phyloP scores from a whole-genome alignment of 805 yeast genomes.

The Yarrowia osloensis region DNA sequence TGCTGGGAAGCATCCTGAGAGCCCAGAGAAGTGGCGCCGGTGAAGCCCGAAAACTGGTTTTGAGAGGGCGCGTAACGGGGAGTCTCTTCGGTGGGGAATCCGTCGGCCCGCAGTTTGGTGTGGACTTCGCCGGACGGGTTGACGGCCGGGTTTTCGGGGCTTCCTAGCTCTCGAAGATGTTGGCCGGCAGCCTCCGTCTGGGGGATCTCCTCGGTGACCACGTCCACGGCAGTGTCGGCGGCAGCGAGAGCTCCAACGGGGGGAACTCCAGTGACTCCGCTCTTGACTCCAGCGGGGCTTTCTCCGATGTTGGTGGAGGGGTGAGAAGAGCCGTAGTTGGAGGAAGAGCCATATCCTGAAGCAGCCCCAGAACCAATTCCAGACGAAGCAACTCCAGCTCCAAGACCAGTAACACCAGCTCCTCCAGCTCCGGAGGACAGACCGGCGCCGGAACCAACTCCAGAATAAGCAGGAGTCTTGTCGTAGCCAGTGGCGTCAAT shows the following conservation, averaged over 20 bases:
- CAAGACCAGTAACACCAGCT: too few species aligned
- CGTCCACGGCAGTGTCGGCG: neutral
- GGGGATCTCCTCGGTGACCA: neutral
- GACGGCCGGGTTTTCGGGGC: neutral
- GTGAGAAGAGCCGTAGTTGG: neutral
- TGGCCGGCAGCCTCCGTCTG: neutral
- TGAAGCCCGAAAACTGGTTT: neutral
- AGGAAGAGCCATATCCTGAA: neutral
- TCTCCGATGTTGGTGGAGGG: neutral
- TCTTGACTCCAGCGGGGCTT: neutral
- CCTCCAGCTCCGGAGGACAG: too few species aligned
- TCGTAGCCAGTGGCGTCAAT: neutral
- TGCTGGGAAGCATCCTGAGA: too few species aligned
- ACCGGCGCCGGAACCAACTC: neutral
- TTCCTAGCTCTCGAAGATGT: neutral
- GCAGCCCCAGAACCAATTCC: neutral
- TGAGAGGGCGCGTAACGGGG: neutral
- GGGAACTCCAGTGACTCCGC: neutral
- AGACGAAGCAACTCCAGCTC: neutral
- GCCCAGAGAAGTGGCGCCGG: neutral
- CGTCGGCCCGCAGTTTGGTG: slow-evolving; percentile 10
- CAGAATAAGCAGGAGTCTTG: neutral
- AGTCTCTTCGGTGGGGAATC: neutral
- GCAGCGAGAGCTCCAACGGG: neutral
- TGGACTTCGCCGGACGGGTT: neutral